A percentile compares a stretch with the other conserved stretches of the same genome.
Evolutionary conservation across 257 asterid genomes (phyloP).

Genomic region (Nicotiana tabacum): DNA sequence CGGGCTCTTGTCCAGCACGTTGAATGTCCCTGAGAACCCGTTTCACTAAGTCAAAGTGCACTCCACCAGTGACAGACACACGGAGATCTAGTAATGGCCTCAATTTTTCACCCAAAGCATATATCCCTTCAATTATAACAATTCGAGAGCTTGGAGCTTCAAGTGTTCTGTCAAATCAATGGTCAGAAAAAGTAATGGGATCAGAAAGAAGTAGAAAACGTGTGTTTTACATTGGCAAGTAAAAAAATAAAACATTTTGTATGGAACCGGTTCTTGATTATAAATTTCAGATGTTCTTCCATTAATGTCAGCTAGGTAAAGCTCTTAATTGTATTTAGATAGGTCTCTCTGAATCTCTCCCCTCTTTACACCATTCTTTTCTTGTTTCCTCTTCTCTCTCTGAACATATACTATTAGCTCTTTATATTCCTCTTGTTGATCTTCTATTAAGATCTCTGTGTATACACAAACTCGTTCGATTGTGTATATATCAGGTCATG

Average conservation of each 20-base stretch:
- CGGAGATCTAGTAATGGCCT: constrained; percentile 90
- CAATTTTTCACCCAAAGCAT: constrained; percentile 87
- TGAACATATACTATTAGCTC: background rate
- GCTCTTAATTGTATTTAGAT: background rate
- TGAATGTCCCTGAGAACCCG: constrained; percentile 96
- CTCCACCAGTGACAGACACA: constrained; percentile 99
- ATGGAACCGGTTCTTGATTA: background rate
- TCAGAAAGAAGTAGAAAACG: background rate
- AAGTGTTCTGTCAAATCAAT: constrained; percentile 53
- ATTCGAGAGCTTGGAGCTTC: constrained; percentile 92
- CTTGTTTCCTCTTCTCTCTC: background rate
- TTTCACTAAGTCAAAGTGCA: constrained; percentile 95
- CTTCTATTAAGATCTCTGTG: background rate
- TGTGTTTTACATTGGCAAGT: background rate
- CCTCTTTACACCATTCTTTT: background rate
- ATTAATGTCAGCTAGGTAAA: background rate
- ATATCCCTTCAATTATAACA: constrained; percentile 90
- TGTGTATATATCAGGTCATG: background rate
- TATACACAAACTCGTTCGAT: background rate
- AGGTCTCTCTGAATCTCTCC: background rate
- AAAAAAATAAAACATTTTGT: background rate
- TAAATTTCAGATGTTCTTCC: background rate
- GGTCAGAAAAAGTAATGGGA: background rate
- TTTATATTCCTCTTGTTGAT: background rate
- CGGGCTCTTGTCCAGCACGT: constrained; percentile 99